Base-by-base conservation (phyloP, 768 basidiomycete genomes). In the Tricholoma matsutake region DNA sequence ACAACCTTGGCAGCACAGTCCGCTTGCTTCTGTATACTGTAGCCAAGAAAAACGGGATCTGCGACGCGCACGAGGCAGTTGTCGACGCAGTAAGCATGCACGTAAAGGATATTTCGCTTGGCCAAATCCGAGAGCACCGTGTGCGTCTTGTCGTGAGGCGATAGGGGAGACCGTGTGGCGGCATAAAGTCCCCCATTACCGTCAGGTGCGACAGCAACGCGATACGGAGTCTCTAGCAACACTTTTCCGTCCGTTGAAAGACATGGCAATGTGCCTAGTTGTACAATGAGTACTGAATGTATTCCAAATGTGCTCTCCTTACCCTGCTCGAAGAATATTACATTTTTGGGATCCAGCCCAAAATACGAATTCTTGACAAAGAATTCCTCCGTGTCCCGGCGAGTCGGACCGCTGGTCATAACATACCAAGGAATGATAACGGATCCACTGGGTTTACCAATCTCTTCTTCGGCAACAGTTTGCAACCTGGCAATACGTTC, bases 261-360 rank as follows among this genome's bases (percentile, higher is more conserved):
- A 73, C 96, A 98, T 35, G 97, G 97, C 22, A 99, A 84, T 11
- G 94, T 95, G 56, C 97, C 97, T 99, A 67, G 25, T 57, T 43
- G 18, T 9, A 63, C 14, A 54, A 59, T 35, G 10, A 56, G 51
- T 16, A 18, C 58, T 35, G 45, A 57, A 60, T 34, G 51, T 53
- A 61, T 61, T 57, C 25, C 57, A 18, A 47, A 8, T n/a, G n/a
- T 18, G 32, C 25, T n/a, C 14, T 53, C 10, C 51, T 53, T 53
- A 96, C 97, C 97, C 82, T 98, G 97, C 73, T 99, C 93, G 67
- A 99, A 99, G 77, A 99, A 83, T 55, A 98, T 79, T 63, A 99
- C 88, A 67, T 97, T 88, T 63, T 86, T 79, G 60, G 85, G 70
- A 56, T 87, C 71, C 62, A 99, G 82, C 4, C 96, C 96, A 71